Evolutionary conservation across 345 rosid genomes (phyloP).

Genomic region (Mallotus nudiflorus): DNA sequence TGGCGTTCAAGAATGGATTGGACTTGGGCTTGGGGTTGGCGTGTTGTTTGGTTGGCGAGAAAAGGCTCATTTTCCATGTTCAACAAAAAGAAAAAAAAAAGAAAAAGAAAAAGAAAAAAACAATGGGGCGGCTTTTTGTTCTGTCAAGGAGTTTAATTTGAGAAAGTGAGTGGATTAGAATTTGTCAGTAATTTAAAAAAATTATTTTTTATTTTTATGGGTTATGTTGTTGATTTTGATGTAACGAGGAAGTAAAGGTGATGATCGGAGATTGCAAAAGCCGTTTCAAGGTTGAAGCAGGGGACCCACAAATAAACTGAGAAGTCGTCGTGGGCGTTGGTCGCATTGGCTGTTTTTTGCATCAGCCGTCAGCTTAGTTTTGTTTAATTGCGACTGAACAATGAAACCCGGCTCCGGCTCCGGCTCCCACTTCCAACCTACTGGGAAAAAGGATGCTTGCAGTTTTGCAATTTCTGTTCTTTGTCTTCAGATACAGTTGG

Average conservation of each 20-base stretch:
- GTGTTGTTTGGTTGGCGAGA: conserved; percentile 41
- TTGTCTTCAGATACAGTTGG: no score
- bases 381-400: not conserved
- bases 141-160: no score
- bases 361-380: no score
- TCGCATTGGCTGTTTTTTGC: not conserved
- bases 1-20: conserved; percentile 32
- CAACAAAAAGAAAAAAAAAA: not conserved
- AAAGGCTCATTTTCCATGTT: conserved; percentile 54
- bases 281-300: not conserved
- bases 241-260: not conserved
- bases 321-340: not conserved
- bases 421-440: no score
- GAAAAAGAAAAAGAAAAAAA: no score
- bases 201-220: not conserved
- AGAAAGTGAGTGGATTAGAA: not conserved
- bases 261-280: not conserved
- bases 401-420: not conserved
- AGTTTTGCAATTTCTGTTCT: no score
- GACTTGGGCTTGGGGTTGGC: conserved; percentile 24
- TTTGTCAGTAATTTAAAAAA: no score
- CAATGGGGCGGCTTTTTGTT: not conserved
- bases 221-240: not conserved
- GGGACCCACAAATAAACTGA: not conserved
- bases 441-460: not conserved